These are phyloP conservation scores for Hanseniaspora taiwanica DNA, from an alignment of 805 yeast species.

Conservation along the genomic window DNA sequence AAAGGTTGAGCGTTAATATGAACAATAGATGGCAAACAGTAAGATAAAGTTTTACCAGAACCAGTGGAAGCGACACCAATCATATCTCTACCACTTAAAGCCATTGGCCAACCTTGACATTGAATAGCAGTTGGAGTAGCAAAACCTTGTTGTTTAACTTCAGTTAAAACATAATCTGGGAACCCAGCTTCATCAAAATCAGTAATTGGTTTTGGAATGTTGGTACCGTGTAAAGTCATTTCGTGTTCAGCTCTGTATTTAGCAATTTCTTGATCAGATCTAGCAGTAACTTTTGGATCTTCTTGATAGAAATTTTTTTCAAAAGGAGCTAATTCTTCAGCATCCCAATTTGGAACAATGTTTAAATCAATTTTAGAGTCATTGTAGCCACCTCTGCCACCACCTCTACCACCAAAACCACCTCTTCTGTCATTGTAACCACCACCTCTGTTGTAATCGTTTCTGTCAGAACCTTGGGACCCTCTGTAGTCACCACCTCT, in stretches of 20 bases:
- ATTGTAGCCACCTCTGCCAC: constrained; percentile 27
- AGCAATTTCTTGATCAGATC: constrained; percentile 60
- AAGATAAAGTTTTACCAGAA: constrained; percentile 95
- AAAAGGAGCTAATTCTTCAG: constrained; percentile 58
- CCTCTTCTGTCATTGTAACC: constrained; percentile 26
- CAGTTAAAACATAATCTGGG: constrained; percentile 83
- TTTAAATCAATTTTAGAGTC: constrained; percentile 26
- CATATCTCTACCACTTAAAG: constrained; percentile 96
- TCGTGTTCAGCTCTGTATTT: constrained; percentile 71
- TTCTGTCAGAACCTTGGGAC: constrained; percentile 25
- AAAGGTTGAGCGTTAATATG: constrained; percentile 98
- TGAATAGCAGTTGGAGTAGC: constrained; percentile 92
- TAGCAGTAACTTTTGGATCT: constrained; percentile 60
- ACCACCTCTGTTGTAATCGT: constrained; percentile 24
- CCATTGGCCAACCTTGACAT: constrained; percentile 99
- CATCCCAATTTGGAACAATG: constrained; percentile 65
- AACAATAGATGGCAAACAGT: constrained; percentile 92
- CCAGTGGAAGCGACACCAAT: constrained; percentile 99
- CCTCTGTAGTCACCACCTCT: constrained; percentile 30
- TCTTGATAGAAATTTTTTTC: constrained; percentile 93
- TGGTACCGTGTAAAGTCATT: constrained; percentile 72
- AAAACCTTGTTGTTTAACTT: constrained; percentile 86
- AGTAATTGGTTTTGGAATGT: constrained; percentile 90
- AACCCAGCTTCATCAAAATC: constrained; percentile 94
- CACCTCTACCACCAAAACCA: constrained; percentile 27